Evolutionary conservation across 2,329 filamentous ascomycete species (phyloP).

Genomic region (Aspergillus luchuensis): DNA sequence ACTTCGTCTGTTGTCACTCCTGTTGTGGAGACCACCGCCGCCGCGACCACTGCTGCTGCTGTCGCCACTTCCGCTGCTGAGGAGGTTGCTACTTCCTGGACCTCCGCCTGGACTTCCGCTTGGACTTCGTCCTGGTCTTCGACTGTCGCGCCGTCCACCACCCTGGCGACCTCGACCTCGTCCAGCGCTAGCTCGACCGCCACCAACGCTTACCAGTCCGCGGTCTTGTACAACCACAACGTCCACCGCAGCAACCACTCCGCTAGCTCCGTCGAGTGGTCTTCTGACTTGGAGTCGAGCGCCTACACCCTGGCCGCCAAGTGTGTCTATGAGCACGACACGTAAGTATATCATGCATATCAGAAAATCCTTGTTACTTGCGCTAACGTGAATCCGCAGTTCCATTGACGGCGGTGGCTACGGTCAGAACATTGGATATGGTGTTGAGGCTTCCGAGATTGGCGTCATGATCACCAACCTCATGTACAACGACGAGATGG

Average conservation of each 20-base stretch:
- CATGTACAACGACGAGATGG: conserved; percentile 86
- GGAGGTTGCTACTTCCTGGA: conserved; percentile 8
- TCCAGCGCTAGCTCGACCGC: conserved; percentile 20
- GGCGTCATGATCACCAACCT: conserved; percentile 72
- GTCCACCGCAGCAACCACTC: conserved; percentile 82
- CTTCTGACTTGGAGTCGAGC: conserved; percentile 62
- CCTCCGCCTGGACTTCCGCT: conserved; percentile 16
- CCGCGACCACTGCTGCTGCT: background rate
- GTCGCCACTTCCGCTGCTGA: background rate
- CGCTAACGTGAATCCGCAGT: conserved; percentile 24
- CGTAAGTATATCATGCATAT: conserved; percentile 50
- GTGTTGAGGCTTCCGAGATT: conserved; percentile 59
- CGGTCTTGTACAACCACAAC: conserved; percentile 74
- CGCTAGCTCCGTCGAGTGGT: conserved; percentile 66
- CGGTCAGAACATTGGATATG: conserved; percentile 89
- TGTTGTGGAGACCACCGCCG: background rate
- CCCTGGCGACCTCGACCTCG: conserved; percentile 20
- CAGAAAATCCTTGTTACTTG: too few species aligned
- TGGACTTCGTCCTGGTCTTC: conserved; percentile 18
- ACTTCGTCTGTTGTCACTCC: background rate
- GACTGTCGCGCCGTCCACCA: conserved; percentile 9
- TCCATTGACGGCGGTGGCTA: conserved; percentile 65
- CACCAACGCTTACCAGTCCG: conserved; percentile 20
- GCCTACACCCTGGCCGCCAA: conserved; percentile 64
- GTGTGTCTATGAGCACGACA: conserved; percentile 75